A percentile compares a stretch with the other conserved stretches of the same genome.
Evolutionary conservation across 225 moss, liverwort and hornwort genomes (phyloP).

Genomic region (Sphagnum tenellum): DNA sequence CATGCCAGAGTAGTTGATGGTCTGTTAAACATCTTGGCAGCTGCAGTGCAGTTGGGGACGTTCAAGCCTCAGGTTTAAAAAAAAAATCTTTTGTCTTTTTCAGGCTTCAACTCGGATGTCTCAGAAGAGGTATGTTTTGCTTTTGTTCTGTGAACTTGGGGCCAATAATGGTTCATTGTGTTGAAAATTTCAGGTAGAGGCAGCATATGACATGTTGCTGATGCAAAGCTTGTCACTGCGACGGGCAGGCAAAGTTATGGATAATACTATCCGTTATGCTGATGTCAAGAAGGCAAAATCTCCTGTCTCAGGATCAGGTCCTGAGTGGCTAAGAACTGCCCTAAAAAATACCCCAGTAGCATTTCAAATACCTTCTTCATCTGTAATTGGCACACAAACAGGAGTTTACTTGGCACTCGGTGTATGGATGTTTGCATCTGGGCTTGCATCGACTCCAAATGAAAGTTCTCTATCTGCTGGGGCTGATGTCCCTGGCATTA

Average conservation of each 20-base stretch:
- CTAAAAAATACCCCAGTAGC: conserved; percentile 64
- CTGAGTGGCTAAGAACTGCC: conserved; percentile 65
- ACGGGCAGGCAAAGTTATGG: conserved; percentile 68
- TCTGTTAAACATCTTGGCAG: not conserved
- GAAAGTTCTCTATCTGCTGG: conserved; percentile 35
- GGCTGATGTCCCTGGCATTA: conserved; percentile 71
- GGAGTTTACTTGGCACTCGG: conserved; percentile 56
- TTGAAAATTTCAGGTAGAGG: conserved; percentile 54
- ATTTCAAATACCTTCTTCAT: conserved; percentile 38
- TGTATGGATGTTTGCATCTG: conserved; percentile 60
- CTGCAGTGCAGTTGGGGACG: not conserved
- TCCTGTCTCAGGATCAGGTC: conserved; percentile 43
- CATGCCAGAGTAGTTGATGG: not conserved
- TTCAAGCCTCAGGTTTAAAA: not conserved
- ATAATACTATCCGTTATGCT: conserved; percentile 66
- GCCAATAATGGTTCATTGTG: too few species aligned
- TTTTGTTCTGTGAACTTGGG: not conserved
- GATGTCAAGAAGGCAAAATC: conserved; percentile 70
- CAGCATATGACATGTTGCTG: conserved; percentile 82
- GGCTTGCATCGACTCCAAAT: conserved; percentile 39
- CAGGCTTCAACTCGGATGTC: not conserved
- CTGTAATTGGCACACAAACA: conserved; percentile 59
- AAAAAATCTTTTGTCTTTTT: not conserved
- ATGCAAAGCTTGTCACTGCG: conserved; percentile 86
- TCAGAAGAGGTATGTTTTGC: not conserved